Base-by-base conservation (phyloP, 2,329 filamentous ascomycete genomes). In the Ceratocystis variospora region DNA sequence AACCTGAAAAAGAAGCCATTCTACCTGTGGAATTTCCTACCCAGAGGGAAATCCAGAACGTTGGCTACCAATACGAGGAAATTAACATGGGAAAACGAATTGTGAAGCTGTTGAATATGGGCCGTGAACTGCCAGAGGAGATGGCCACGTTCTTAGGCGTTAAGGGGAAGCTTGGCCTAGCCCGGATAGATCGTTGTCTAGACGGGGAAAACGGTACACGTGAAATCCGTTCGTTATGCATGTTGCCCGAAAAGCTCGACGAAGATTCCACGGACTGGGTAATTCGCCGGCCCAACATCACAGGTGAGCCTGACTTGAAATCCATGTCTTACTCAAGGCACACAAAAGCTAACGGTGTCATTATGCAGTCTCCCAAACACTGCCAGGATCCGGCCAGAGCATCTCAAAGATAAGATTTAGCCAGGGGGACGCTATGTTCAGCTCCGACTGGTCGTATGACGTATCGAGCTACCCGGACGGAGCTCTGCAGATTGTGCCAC, bases 101-200 rank as follows among this genome's bases (percentile, higher is more conserved):
- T 1, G 74, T 80, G 10, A 75, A 70, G 41, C 83, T 82, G 1
- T 77, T 86, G 67, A 83, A 86, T 71, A 76, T 87, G 76, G 77
- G 76, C 48, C 74, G 74, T 31, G 84, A 88, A 63, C 73, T 87
- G 15, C 82, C 88, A 3, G 74, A 75, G 1, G 86, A 89, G 74
- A 76, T 91, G 66, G 78, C 79, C 69, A 79, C 79, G 65, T 89
- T 87, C 67, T 78, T 91, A 4, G 87, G 87, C 7, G 81, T 87
- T 55, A 83, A 81, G 70, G 84, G 86, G 68, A 81, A 81, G 63
- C 76, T 93, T 31, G 83, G 80, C 6, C 73, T 93, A 31, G 90
- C 92, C 76, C 81, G 87, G 67, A 79, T 88, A 69, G 83, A 89
- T n/a, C 61, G 64, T 19, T 63, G 55, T 22, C 62, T 67, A 17